phyloP scores from a whole-genome alignment of 768 basidiomycete genomes.

The Termitomyces titanicus region DNA sequence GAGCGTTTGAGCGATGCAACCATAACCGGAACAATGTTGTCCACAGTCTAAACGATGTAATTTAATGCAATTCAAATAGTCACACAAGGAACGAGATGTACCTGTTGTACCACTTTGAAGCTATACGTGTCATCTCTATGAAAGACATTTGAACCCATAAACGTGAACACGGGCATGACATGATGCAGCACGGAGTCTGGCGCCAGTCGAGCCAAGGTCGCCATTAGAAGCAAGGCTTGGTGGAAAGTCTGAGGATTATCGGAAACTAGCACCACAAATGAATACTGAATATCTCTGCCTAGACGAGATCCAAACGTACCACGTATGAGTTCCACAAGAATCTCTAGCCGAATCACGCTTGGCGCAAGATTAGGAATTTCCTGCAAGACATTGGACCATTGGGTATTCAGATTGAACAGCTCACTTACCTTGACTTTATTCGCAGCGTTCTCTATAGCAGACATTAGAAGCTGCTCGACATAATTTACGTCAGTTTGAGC shows the following conservation, averaged over 20 bases:
- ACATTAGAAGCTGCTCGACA: conserved; percentile 80
- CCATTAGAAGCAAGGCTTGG: conserved; percentile 85
- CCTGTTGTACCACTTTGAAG: conserved; percentile 93
- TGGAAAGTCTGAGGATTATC: conserved; percentile 94
- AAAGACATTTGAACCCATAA: conserved; percentile 98
- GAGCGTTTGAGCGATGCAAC: conserved; percentile 68
- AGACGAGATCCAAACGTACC: conserved; percentile 37
- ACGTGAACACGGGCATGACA: conserved; percentile 98
- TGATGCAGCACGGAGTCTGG: conserved; percentile 92
- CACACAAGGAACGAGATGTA: conserved; percentile 23
- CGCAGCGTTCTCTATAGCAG: conserved; percentile 68
- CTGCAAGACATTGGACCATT: conserved; percentile 27
- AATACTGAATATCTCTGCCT: background rate
- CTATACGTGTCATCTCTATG: conserved; percentile 95
- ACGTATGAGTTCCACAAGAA: conserved; percentile 84
- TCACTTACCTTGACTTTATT: conserved; percentile 49
- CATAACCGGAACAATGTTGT: conserved; percentile 93
- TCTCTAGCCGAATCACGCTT: conserved; percentile 70
- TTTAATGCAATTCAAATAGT: background rate
- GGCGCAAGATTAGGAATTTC: conserved; percentile 49
- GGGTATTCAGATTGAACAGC: background rate
- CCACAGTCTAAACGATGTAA: conserved; percentile 63
- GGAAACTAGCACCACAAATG: conserved; percentile 49
- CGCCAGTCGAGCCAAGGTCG: conserved; percentile 75
- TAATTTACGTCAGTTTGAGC: conserved; percentile 69